Conservation (phyloP, 139 green algal genomes). For the Pleodorina starrii region DNA sequence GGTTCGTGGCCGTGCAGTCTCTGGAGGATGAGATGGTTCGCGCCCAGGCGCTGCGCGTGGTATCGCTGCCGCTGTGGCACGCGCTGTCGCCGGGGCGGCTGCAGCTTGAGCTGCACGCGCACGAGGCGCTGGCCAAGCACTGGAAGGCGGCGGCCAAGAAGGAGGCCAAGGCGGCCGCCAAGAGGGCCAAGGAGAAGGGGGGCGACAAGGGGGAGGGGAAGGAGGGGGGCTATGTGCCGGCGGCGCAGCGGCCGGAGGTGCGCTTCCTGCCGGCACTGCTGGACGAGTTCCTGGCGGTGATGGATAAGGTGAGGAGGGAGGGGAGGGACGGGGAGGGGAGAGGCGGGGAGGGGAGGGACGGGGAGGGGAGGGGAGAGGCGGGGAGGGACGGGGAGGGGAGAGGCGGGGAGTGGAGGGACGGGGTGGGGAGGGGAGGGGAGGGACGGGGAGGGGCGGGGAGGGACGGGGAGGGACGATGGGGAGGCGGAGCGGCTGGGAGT, state of each 20-base stretch:
- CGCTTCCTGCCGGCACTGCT: slow-evolving; percentile 86
- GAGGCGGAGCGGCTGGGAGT: no score
- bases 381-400: no score
- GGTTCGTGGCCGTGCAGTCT: no score
- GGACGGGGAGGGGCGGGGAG: no score
- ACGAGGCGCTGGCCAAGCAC: slow-evolving; percentile 85
- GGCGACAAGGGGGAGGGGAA: not conserved
- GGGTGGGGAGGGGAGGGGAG: no score
- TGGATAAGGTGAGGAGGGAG: slow-evolving; percentile 47
- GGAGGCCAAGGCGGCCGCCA: slow-evolving; percentile 81
- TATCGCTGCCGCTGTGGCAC: slow-evolving; percentile 92
- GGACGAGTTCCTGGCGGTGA: slow-evolving; percentile 77
- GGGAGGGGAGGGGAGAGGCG: no score
- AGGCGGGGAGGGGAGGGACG: no score
- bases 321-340: no score
- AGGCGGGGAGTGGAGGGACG: no score
- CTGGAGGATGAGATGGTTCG: slow-evolving; percentile 93
- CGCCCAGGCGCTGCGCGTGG: slow-evolving; percentile 78
- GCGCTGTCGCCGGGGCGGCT: slow-evolving; percentile 80
- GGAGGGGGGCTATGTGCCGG: slow-evolving; percentile 66
- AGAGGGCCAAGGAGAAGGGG: slow-evolving; percentile 44
- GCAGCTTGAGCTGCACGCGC: slow-evolving; percentile 87
- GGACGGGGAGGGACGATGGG: no score
- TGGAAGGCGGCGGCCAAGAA: slow-evolving; percentile 91
- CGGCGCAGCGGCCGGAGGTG: slow-evolving; percentile 73